Evolutionary conservation across 768 basidiomycete genomes (phyloP).

Genomic region (Trametes sanguinea): DNA sequence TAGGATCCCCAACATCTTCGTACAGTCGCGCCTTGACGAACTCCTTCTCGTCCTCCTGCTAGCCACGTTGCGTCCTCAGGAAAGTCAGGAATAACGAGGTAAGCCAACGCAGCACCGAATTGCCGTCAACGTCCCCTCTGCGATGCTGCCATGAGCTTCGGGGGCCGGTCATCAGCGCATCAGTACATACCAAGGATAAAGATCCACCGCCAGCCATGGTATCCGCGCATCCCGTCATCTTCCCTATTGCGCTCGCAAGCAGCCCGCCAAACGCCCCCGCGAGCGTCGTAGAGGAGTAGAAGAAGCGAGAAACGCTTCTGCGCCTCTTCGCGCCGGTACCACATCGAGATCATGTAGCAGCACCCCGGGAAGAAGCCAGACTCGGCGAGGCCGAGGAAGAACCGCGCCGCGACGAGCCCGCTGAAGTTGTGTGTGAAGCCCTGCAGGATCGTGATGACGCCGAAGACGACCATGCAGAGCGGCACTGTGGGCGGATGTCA

Average conservation of each 20-base stretch:
- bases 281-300: slow-evolving; percentile 42
- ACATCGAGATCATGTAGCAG: slow-evolving; percentile 38
- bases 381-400: slow-evolving; percentile 39
- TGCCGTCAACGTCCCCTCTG: slow-evolving; percentile 39
- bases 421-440: slow-evolving; percentile 35
- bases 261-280: slow-evolving; percentile 42
- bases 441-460: slow-evolving; percentile 38
- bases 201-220: slow-evolving; percentile 36
- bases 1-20: slow-evolving; percentile 33
- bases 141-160: neutral
- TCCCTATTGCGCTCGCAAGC: slow-evolving; percentile 35
- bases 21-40: slow-evolving; percentile 34
- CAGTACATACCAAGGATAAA: slow-evolving; percentile 34
- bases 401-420: slow-evolving; percentile 41
- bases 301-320: slow-evolving; percentile 40
- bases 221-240: slow-evolving; percentile 36
- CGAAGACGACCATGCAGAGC: slow-evolving; percentile 40
- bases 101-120: slow-evolving; percentile 30
- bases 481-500: slow-evolving; percentile 30
- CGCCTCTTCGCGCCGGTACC: slow-evolving; percentile 42
- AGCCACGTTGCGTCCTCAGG: slow-evolving; percentile 39
- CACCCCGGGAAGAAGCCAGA: slow-evolving; percentile 34
- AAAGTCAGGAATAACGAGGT: slow-evolving; percentile 38
- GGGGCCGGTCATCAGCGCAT: neutral
- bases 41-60: slow-evolving; percentile 29